Evolutionary conservation across 495 filamentous ascomycete species (phyloP), one percentile per base, ranked within the genome.

Genomic region (Tuber calosporum): DNA sequence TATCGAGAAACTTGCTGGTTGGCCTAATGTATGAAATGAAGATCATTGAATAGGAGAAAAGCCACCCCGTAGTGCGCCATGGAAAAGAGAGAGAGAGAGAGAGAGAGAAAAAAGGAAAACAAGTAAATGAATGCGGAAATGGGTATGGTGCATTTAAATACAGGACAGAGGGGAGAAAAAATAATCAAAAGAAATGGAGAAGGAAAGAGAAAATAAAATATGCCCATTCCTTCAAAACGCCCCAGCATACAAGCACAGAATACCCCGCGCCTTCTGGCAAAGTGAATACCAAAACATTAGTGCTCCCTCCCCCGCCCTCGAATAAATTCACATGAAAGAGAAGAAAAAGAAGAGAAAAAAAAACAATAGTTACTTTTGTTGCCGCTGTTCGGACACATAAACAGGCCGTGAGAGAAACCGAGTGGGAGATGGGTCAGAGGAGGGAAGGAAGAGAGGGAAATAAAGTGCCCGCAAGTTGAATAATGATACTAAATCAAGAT

Each of bases 61-160:
- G 53, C 26, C 48, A 30, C 26, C 26, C 26, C n/a, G 9, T 62
- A 30, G 53, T 62, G 30, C 53, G 53, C 53, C 53, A 30, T 62
- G 2, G 53, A 62, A 62, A 62, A 62, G 9, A 17, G 48, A 58
- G n/a, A n/a, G n/a, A n/a, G n/a, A 58, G 20, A 2, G 20, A 58
- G 13, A 30, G 9, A 1, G 22, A 8, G 6, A n/a, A 48, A 48
- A n/a, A 13, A 26, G 13, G 30, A 58, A 8, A 30, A 58, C n/a
- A n/a, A n/a, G n/a, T n/a, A 53, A 30, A 43, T 43, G 19, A 43
- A 43, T 1, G 45, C 8, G 17, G 53, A 62, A 62, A 26, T 9
- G 53, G 48, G 53, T 62, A 62, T 62, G 26, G n/a, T 62, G 53
- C n/a, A 62, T 30, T 17, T 62, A 62, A 62, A 30, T 62, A 62